Evolutionary conservation across 306 rosid genomes (phyloP), one percentile per base, ranked within the genome.

Genomic region (Quercus alba): DNA sequence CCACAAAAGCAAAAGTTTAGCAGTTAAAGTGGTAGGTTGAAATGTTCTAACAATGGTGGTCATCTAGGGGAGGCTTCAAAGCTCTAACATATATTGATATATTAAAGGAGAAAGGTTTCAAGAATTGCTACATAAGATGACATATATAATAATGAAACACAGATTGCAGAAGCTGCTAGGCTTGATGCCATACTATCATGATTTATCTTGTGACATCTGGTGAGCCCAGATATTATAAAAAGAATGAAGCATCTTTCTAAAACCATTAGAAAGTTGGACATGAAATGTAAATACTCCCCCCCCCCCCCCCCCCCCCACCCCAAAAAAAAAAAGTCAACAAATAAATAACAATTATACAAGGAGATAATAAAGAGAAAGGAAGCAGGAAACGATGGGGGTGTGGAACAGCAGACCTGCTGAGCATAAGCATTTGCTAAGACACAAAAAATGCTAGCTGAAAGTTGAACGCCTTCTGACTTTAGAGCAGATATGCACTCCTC

Each of bases 401-500:
- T 56, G 70, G 81, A 74, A 41, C 57, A 73, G 62, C 59, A 7
- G 76, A 88, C 95, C 92, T 90, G 97, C 83, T 87, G 94, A 73
- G 97, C 93, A 76, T 90, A 92, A 80, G 93, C 95, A 83, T 92
- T 89, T 74, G 93, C 97, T 58, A 92, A 61, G 70, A 83, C 89
- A 73, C 92, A 92, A 83, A 81, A 92, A 70, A 82, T 76, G 75
- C 87, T 86, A 9, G 92, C 84, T 25, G 93, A 87, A 75, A 69
- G 78, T 49, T 78, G 76, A 76, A 90, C 82, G 41, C 97, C 91
- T 81, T 90, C 93, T 0, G 89, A 83, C 84, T 85, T 90, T 5
- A 92, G 81, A 67, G 92, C 87, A 67, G 86, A 81, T 64, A 89
- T 77, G 78, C 97, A 90, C 79, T 89, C 88, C 68, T 80, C 86